Evolutionary conservation across 2,329 filamentous ascomycete genomes (phyloP), one percentile per base, ranked within the genome.

Genomic region (Cadophora gregata): DNA sequence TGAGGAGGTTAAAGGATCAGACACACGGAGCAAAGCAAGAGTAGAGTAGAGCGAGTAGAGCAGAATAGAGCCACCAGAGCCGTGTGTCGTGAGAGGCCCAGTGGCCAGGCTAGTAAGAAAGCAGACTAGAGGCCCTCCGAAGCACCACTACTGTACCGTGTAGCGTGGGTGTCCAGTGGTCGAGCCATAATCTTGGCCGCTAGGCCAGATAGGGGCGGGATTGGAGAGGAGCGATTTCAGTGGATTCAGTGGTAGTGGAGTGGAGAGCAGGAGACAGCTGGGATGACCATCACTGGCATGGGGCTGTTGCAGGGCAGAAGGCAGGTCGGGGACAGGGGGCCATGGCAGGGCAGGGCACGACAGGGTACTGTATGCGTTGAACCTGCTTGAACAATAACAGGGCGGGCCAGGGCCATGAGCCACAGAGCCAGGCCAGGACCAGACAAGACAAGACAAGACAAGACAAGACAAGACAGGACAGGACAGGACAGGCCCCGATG

Each of bases 1-100:
- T 53, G 65, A 66, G 63, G 64, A 66, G 62, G 64, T 58, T 60
- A 63, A 62, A 69, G 63, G 66, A 62, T 56, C 53, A 50, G 61
- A 58, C 42, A 36, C 53, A 21, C 29, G 55, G 64, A 59, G 50
- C 53, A 60, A 67, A 55, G 67, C 64, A 51, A 27, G 31, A 24
- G 38, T 42, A 42, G 38, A 38, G 36, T 38, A 38, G 36, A 38
- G 5, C 5, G 36, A 38, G 5, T 6, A 33, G 31, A 5, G 36
- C 16, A 38, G 36, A 42, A 16, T 42, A 19, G 42, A 47, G 10
- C n/a, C 42, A 21, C 7, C n/a, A 47, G 42, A 47, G 42, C 42
- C 42, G 42, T 27, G 48, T 53, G 48, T 53, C 24, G 48, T 27
- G 24, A 21, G 10, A 53, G 48, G 48, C 16, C 38, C 38, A 42